Evolutionary conservation across 768 basidiomycete species (phyloP), one percentile per base, ranked within the genome.

Genomic region (Leccinum rimulosum): DNA sequence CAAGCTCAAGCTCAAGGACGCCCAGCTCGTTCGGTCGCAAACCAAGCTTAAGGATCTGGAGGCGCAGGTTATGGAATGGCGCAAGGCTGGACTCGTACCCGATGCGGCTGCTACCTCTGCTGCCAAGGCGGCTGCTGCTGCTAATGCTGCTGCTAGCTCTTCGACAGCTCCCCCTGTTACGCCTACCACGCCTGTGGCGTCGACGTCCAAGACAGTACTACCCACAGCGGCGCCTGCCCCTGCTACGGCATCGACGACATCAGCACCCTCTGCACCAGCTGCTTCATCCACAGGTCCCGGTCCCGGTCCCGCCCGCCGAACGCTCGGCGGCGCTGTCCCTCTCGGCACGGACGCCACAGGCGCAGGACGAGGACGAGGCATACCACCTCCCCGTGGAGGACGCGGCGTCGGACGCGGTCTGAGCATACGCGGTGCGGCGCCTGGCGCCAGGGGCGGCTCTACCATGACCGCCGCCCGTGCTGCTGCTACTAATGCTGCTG

Each of bases 1-100:
- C 25, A 88, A 87, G 74, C 69, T 74, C 35, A 89, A 87, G 69
- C 63, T 92, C 47, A 91, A 91, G 73, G 90, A 93, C 63, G 74
- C 76, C 2, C 88, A 88, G 63, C 74, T 91, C n/a, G 77, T 84
- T 31, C 81, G 77, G 53, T 76, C 82, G 10, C 84, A 89, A 66
- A 75, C 74, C 57, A 81, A 79, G 57, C 75, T 90, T 52, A 91
- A 89, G 74, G 85, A 87, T 7, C 75, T 90, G 36, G 89, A 91
- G 66, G 77, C 79, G 11, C 82, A 85, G 58, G 81, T 89, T 36
- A 70, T 81, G 45, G 82, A 81, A 59, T 83, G 81, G 81, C 79
- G 79, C 63, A 80, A 80, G 50, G 72, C 76, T 1, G 84, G 85
- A 3, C 48, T 80, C 3, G 45, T 84, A 45, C 81, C 84, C 11